These are phyloP conservation scores for Saccharomycopsis sp. DNA, from an alignment of 805 yeast species.

Conservation along the genomic window DNA sequence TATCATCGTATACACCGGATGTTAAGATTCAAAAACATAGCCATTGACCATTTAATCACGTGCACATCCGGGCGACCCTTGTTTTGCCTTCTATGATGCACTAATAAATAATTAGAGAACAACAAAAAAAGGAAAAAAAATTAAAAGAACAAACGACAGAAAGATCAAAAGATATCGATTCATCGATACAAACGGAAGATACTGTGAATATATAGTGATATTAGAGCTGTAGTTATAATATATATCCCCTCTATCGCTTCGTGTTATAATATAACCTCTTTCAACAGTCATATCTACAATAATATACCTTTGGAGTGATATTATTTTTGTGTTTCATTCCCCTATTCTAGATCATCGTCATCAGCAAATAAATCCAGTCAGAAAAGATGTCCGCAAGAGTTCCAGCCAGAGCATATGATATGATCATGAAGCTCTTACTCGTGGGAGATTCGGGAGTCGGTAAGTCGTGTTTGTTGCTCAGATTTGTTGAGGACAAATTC, in stretches of 20 bases:
- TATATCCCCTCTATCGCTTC: not conserved
- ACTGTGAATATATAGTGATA: no score
- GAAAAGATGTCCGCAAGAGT: slow-evolving; percentile 20
- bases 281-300: not conserved
- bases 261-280: not conserved
- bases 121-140: not conserved
- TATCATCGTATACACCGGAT: no score
- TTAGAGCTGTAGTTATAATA: no score
- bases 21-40: no score
- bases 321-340: not conserved
- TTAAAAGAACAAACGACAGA: not conserved
- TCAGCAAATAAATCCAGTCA: not conserved
- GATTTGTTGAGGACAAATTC: slow-evolving; percentile 95
- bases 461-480: slow-evolving; percentile 79
- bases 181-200: no score
- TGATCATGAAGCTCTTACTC: slow-evolving; percentile 83
- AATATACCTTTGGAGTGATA: not conserved
- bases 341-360: not conserved
- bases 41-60: not conserved
- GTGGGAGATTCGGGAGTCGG: slow-evolving; percentile 94
- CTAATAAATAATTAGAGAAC: not conserved
- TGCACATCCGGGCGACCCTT: not conserved
- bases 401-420: slow-evolving; percentile 62
- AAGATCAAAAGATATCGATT: not conserved
- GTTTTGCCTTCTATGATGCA: not conserved